These are phyloP conservation scores for Xylaria venustula DNA, from an alignment of 495 filamentous ascomycete genomes.

Conservation along the genomic window DNA sequence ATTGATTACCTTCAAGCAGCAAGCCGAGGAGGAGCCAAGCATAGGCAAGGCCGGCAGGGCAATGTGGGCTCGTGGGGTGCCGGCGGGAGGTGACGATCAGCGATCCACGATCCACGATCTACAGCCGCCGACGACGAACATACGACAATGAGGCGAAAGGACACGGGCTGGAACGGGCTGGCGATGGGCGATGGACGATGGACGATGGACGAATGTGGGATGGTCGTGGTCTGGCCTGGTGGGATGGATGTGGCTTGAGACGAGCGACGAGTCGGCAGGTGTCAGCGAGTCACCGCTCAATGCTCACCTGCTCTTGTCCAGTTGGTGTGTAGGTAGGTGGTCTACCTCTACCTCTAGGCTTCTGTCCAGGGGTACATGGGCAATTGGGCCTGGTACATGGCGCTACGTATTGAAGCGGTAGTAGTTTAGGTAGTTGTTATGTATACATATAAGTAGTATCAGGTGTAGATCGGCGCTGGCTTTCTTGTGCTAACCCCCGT, in stretches of 20 bases:
- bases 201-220: neutral
- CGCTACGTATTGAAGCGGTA: too few relatives aligned
- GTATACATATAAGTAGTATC: neutral
- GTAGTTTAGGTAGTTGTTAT: neutral
- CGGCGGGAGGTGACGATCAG: neutral
- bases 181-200: too few relatives aligned
- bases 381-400: too few relatives aligned
- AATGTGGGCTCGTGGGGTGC: neutral
- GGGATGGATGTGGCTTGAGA: constrained; percentile 9
- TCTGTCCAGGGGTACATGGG: too few relatives aligned
- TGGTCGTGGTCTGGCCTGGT: neutral
- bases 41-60: constrained; percentile 3
- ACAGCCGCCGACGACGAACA: constrained; percentile 2
- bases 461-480: neutral
- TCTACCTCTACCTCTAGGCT: too few relatives aligned
- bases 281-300: constrained; percentile 3
- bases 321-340: too few relatives aligned
- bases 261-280: neutral
- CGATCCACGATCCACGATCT: too few relatives aligned
- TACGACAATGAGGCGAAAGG: neutral
- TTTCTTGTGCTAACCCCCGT: too few relatives aligned
- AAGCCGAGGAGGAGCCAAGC: neutral
- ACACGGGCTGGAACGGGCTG: too few relatives aligned
- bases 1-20: neutral
- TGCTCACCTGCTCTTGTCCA: neutral